A percentile compares a stretch with the other conserved stretches of the same genome.
These are phyloP conservation scores for Macrolepiota albuminosa DNA, from an alignment of 768 basidiomycete genomes.

Conservation along the genomic window DNA sequence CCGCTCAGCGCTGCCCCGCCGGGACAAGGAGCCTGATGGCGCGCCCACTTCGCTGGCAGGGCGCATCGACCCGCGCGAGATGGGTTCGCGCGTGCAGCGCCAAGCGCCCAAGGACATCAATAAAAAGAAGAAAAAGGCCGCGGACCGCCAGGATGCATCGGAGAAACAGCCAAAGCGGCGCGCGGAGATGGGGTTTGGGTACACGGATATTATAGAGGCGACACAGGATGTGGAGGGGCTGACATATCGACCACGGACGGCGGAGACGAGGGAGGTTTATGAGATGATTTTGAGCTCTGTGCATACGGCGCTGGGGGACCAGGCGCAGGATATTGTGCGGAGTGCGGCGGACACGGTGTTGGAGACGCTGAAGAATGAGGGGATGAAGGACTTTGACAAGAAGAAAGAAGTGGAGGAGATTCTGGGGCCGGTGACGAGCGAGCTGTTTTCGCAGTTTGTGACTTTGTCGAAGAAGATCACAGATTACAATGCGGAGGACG, in stretches of 20 bases:
- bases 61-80: slow-evolving; percentile 82
- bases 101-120: slow-evolving; percentile 84
- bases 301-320: slow-evolving; percentile 84
- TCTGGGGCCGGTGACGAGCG: slow-evolving; percentile 59
- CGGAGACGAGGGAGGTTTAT: slow-evolving; percentile 93
- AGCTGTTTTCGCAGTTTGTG: slow-evolving; percentile 79
- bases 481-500: slow-evolving; percentile 90
- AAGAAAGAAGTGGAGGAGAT: slow-evolving; percentile 89
- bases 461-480: slow-evolving; percentile 91
- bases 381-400: slow-evolving; percentile 94
- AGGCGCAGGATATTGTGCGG: slow-evolving; percentile 92
- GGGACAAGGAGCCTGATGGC: slow-evolving; percentile 96
- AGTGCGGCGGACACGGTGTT: slow-evolving; percentile 92
- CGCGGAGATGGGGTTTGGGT: slow-evolving; percentile 69
- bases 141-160: slow-evolving; percentile 49
- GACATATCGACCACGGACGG: slow-evolving; percentile 87
- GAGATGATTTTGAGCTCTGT: slow-evolving; percentile 84
- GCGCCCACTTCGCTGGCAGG: slow-evolving; percentile 91
- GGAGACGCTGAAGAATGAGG: slow-evolving; percentile 84
- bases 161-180: slow-evolving; percentile 61
- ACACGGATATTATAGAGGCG: slow-evolving; percentile 89
- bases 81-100: slow-evolving; percentile 88
- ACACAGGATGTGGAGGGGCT: slow-evolving; percentile 92
- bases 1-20: slow-evolving; percentile 70
- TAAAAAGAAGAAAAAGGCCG: slow-evolving; percentile 89